Base-by-base conservation (phyloP, 106 monocot species). In the Allium fistulosum region DNA sequence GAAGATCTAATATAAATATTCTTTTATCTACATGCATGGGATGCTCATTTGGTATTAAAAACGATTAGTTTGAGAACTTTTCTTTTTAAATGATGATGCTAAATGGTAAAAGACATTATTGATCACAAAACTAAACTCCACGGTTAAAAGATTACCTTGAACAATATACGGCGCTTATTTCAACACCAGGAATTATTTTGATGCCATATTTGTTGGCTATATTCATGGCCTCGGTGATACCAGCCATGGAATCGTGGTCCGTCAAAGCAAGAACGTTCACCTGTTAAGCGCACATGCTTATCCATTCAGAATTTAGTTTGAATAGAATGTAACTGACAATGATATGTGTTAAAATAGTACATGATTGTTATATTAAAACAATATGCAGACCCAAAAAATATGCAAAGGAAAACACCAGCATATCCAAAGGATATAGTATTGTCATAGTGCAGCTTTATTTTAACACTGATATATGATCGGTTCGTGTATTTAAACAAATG, bases 191-290 rank as follows among this genome's bases (percentile, higher is more conserved):
- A 63, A 96, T 84, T 74, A 96, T 92, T 70, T 79, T 86, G 62
- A 96, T 86, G 65, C 95, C 88, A 62, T 80, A 76, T 68, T 81
- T 92, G 17, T 50, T 37, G 6, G 88, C 91, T 57, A 83, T 76
- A 69, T 81, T 63, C 10, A 84, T 53, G 45, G 91, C 95, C 56
- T 96, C 91, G 14, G 79, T 79, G 75, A 92, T 76, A 45, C 95
- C 95, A 72, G 76, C 86, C 88, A 91, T 84, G 4, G 86, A 91
- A 75, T 96, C 95, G 78, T 96, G 95, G 71, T 96, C 95, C 46
- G 95, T 96, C 60, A 96, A 69, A 74, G 95, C 85, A 71, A 96
- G 88, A 60, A 96, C 91, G 74, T 88, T 96, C 68, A 96, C 95
- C 95, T 95, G 79, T 59, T 69, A 59, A 55, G 66, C 52, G 59